Base-by-base conservation (phyloP, 192 early-diverging fungal genomes). In the Coemansia pectinata region DNA sequence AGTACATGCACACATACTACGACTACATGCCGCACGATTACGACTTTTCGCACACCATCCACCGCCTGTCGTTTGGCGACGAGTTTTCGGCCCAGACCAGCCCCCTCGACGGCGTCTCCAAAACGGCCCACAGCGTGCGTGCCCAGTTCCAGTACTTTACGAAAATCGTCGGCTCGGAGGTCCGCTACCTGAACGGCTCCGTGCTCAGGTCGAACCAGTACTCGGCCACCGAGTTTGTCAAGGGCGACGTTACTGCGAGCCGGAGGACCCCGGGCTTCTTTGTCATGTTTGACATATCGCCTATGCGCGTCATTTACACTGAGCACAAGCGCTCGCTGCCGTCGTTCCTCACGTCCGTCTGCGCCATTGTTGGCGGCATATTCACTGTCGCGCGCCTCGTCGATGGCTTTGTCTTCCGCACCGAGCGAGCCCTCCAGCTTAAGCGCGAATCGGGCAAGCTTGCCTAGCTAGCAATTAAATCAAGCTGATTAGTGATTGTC, bases 251-350 rank as follows among this genome's bases (percentile, higher is more conserved):
- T 3, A 31, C 42, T 15, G 52, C 36, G 39, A 50, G 33, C 27
- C 36, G 73, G 4, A 70, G 48, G 57, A 48, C 27, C 12, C 70
- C 86, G 79, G 96, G 96, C 33, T 87, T 98, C 34, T 96, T 94
- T 69, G 93, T 98, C 77, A 91, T 93, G 72, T 92, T 90, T 82
- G 97, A 98, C 41, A 98, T 98, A 58, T 96, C 96, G 27, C 96
- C 97, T 3, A 97, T 98, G 97, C 85, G 92, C 53, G 92, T 98
- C 48, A 90, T 90, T 34, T 93, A 96, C 73, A 85, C 81, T 5
- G 92, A 98, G 82, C 86, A 87, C 48, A 84, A 86, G 41, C 89
- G 90, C 65, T 93, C 95, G 15, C 90, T 98, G 64, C 86, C 88
- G n/a, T 90, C 91, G 53, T 94, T 98, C 77, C 70, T 98, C 29